Conservation (phyloP, 2,329 filamentous ascomycete species). For the Cladosporium sp. region DNA sequence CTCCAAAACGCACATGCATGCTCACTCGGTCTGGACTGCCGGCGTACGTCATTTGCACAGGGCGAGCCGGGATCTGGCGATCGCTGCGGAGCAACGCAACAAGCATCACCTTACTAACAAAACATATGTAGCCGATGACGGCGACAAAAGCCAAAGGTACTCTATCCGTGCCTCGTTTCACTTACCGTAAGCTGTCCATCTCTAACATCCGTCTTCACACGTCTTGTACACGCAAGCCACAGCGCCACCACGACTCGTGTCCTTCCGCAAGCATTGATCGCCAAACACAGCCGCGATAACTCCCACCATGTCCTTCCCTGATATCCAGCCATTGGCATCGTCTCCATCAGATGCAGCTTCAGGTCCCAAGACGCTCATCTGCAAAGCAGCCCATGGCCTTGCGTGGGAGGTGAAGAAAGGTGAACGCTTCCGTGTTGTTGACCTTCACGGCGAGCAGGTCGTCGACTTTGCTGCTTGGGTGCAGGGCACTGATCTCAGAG, state of each 20-base stretch:
- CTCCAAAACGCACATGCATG: neutral
- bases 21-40: neutral
- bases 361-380: constrained; percentile 21
- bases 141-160: too few relatives aligned
- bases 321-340: neutral
- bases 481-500: constrained; percentile 24
- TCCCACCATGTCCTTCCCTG: constrained; percentile 13
- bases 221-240: neutral
- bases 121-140: too few relatives aligned
- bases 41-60: neutral
- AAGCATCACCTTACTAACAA: too few relatives aligned
- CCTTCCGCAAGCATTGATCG: neutral
- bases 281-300: neutral
- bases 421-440: constrained; percentile 36
- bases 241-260: neutral
- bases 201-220: neutral
- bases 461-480: constrained; percentile 40
- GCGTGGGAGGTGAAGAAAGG: constrained; percentile 34
- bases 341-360: neutral
- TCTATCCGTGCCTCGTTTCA: neutral
- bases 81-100: neutral
- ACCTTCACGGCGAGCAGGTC: constrained; percentile 38
- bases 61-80: neutral
- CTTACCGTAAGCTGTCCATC: neutral
- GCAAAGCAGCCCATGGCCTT: constrained; percentile 28